phyloP scores from a whole-genome alignment of 169 alveolate genomes.

The Plasmodium knowlesi region DNA sequence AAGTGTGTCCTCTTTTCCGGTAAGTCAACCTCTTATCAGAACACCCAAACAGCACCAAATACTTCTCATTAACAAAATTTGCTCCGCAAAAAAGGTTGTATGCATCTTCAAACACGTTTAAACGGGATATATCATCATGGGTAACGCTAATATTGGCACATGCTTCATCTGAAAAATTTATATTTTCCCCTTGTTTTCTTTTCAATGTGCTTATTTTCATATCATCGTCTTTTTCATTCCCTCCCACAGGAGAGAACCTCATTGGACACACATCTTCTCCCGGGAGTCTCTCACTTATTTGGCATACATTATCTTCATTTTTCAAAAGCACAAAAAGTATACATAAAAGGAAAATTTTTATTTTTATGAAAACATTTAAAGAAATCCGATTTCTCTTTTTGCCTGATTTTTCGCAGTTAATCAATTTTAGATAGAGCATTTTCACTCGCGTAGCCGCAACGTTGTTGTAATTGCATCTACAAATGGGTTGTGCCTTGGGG shows the following conservation, averaged over 20 bases:
- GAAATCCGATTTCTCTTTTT: not conserved
- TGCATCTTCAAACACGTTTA: conserved; percentile 2
- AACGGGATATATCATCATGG: not conserved
- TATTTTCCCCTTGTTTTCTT: not conserved
- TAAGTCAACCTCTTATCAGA: not conserved
- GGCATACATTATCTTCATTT: not conserved
- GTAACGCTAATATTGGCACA: not conserved
- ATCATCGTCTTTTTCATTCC: not conserved
- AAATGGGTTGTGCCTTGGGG: not conserved
- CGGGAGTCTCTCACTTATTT: not conserved
- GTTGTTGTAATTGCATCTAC: not conserved
- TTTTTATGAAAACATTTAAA: conserved; percentile 7
- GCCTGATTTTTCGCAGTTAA: conserved; percentile 13
- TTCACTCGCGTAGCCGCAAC: not conserved
- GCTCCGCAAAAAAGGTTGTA: not conserved
- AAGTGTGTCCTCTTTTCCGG: not conserved
- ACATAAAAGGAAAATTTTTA: conserved; percentile 1
- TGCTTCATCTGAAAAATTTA: not conserved
- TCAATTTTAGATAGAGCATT: conserved; percentile 17
- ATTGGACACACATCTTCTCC: not conserved
- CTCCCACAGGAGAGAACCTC: not conserved
- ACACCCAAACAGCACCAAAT: not conserved
- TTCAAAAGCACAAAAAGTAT: conserved; percentile 12
- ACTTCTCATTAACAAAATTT: not conserved
- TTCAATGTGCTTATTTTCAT: not conserved